phyloP scores from a whole-genome alignment of 495 filamentous ascomycete genomes.

The Haplographium delicatum region DNA sequence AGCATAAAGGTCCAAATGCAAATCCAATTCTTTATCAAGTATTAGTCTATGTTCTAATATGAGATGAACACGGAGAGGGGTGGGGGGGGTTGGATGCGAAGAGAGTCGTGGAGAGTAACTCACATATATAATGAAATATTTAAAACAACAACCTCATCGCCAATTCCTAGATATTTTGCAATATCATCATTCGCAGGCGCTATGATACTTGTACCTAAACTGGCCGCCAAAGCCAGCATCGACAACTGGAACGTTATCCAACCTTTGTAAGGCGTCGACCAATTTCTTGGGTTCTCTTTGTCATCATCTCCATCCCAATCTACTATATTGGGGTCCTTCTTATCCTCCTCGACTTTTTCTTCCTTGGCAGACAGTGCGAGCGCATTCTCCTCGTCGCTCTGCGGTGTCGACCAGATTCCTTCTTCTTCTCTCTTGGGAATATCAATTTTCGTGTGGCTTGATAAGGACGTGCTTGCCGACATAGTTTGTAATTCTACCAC shows the following conservation, averaged over 20 bases:
- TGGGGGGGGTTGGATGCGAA: background rate
- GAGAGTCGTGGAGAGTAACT: slow-evolving; percentile 1
- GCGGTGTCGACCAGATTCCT: no score
- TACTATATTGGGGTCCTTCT: slow-evolving; percentile 18
- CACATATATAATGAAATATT: slow-evolving; percentile 27
- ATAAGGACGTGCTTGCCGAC: no score
- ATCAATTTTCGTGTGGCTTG: no score
- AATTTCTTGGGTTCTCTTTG: slow-evolving; percentile 43
- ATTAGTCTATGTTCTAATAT: slow-evolving; percentile 28
- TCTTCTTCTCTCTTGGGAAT: background rate
- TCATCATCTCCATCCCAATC: slow-evolving; percentile 25
- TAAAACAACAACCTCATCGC: slow-evolving; percentile 27
- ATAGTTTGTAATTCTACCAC: no score
- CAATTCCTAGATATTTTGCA: slow-evolving; percentile 29
- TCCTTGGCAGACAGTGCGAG: background rate
- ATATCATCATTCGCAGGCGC: slow-evolving; percentile 40
- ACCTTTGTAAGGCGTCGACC: slow-evolving; percentile 36
- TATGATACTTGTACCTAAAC: slow-evolving; percentile 44
- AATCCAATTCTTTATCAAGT: slow-evolving; percentile 35
- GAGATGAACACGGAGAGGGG: slow-evolving; percentile 2
- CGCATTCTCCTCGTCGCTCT: slow-evolving; percentile 17
- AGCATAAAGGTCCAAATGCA: slow-evolving; percentile 29
- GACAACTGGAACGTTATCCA: slow-evolving; percentile 46
- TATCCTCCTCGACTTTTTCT: background rate
- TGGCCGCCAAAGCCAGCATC: slow-evolving; percentile 44